Conservation (phyloP, 2,329 filamentous ascomycete species). For the Rasamsonia emersonii region DNA sequence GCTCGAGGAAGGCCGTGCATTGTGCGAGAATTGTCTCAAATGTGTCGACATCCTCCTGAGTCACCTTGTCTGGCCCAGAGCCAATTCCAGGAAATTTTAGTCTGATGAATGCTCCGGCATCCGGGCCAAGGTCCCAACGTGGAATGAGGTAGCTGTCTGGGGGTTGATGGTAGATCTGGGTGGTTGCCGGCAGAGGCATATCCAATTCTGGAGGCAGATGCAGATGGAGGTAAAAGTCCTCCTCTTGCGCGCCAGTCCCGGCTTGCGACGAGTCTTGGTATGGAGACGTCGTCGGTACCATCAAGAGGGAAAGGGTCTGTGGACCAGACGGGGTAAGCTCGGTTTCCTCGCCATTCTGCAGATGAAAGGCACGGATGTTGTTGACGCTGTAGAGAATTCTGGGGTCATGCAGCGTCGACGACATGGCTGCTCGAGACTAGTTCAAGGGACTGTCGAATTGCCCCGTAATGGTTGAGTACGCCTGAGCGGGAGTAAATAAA, state of each 20-base stretch:
- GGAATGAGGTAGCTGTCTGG: conserved; percentile 90
- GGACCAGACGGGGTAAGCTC: conserved; percentile 75
- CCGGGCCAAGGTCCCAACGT: conserved; percentile 83
- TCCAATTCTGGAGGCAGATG: conserved; percentile 92
- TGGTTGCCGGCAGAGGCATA: conserved; percentile 84
- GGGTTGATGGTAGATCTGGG: conserved; percentile 94
- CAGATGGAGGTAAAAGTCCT: conserved; percentile 95
- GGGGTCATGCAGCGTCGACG: conserved; percentile 21
- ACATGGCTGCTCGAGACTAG: too few species aligned
- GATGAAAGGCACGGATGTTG: conserved; percentile 84
- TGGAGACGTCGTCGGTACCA: conserved; percentile 84
- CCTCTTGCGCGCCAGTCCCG: conserved; percentile 54
- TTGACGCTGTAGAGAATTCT: conserved; percentile 47
- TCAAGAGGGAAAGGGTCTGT: conserved; percentile 84
- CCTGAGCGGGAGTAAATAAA: too few species aligned
- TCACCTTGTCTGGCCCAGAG: conserved; percentile 52
- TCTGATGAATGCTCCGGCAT: conserved; percentile 81
- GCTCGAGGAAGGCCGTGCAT: conserved; percentile 90
- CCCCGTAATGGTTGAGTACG: too few species aligned
- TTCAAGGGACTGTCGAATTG: too few species aligned
- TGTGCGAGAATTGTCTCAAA: conserved; percentile 98
- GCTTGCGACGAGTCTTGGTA: conserved; percentile 50
- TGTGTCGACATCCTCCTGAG: conserved; percentile 88
- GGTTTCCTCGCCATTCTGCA: conserved; percentile 77
- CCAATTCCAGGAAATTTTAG: conserved; percentile 79